These are phyloP conservation scores for Galerina marginata DNA, from an alignment of 768 basidiomycete species.

Conservation along the genomic window DNA sequence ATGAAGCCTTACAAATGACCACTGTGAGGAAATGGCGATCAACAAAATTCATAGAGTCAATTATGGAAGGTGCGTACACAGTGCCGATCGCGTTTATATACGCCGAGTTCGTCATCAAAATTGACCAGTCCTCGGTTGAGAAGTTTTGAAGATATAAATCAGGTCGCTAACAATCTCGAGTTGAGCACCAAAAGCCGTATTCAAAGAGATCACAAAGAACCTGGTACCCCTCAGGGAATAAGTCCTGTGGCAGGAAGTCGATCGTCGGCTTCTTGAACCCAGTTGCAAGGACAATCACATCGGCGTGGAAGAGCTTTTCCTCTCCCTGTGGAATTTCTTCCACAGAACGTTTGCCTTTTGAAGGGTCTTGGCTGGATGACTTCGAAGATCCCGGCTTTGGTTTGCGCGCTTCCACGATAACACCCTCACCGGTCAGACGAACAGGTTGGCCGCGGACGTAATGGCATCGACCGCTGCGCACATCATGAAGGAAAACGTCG, in stretches of 20 bases:
- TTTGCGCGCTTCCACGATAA: constrained; percentile 44
- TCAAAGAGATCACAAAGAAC: constrained; percentile 22
- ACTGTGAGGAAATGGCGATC: constrained; percentile 22
- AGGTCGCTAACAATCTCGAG: constrained; percentile 37
- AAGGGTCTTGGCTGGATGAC: constrained; percentile 14
- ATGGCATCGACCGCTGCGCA: constrained; percentile 45
- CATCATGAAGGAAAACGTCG: constrained; percentile 52
- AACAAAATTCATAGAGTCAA: neutral
- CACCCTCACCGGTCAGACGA: constrained; percentile 38
- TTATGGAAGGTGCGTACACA: constrained; percentile 32
- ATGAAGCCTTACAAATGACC: constrained; percentile 45
- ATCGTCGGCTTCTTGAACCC: constrained; percentile 54
- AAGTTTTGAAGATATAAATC: constrained; percentile 62
- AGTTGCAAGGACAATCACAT: constrained; percentile 58
- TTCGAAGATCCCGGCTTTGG: constrained; percentile 36
- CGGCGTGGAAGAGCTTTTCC: constrained; percentile 39
- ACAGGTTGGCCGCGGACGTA: constrained; percentile 55
- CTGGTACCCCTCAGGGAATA: constrained; percentile 57
- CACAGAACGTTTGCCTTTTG: constrained; percentile 19
- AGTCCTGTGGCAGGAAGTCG: constrained; percentile 48
- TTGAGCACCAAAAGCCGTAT: neutral
- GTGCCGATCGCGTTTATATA: constrained; percentile 56
- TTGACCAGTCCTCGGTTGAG: constrained; percentile 56
- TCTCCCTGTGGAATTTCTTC: constrained; percentile 23
- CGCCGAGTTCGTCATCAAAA: constrained; percentile 56